Base-by-base conservation (phyloP, 345 rosid genomes). In the Eucalyptus curtisii region DNA sequence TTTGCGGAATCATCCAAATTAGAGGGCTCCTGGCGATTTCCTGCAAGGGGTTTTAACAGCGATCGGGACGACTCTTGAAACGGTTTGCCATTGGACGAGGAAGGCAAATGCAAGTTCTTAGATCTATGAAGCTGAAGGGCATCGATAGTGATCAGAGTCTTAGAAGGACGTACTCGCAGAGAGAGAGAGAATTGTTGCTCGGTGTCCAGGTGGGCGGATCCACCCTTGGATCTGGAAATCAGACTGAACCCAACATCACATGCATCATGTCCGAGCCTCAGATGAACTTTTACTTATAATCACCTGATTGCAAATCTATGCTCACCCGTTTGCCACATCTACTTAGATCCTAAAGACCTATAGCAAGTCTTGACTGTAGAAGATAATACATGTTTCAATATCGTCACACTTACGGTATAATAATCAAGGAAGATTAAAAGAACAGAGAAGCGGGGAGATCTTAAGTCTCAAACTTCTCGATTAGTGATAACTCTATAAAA, bases 41-140 rank as follows among this genome's bases (percentile, higher is more conserved):
- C 1, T 50, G 53, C 53, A 6, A 50, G 8, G 53, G 20, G 53
- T 16, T 16, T 6, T 50, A 16, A 50, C 20, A 50, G 53, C 22
- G 8, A 50, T 50, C 8, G 8, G 22, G 53, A 7, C 53, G 9
- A 50, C 53, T 50, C 1, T 50, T 17, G 22, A 50, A 50, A 50
- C 53, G 53, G 53, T 8, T 50, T 17, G 53, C 53, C 53, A 50
- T 50, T 17, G 22, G 53, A 50, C 22, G 53, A 50, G 53, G 53
- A 50, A 16, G 20, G 53, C 53, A 16, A 17, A 50, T 50, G 53
- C 53, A 17, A 50, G 53, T 50, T 50, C 53, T 0, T 17, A 3
- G 53, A 16, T 50, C 53, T 0, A 1, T 1, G 53, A 17, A 50
- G 22, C 22, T 0, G 2, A 22, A 17, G 22, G 22, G 53, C 53